Conservation (phyloP, 2,329 filamentous ascomycete species). For the Penicillium sp. region DNA sequence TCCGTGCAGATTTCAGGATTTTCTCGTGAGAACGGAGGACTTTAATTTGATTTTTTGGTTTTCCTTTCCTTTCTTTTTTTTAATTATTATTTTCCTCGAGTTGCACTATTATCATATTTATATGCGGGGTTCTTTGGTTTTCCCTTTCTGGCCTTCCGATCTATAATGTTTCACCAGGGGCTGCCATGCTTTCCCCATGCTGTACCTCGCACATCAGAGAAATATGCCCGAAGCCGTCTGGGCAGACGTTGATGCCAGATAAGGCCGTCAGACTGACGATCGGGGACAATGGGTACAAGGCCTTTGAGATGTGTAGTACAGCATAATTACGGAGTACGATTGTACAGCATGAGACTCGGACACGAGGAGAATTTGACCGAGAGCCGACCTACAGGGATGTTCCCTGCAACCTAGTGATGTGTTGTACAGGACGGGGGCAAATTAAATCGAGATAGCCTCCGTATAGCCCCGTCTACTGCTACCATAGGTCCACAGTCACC, state of each 20-base stretch:
- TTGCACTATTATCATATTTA: not conserved
- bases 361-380: constrained; percentile 6
- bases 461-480: not conserved
- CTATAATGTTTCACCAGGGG: constrained; percentile 9
- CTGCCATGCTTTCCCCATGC: constrained; percentile 5
- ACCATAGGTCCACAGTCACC: not conserved
- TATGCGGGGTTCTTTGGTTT: not conserved
- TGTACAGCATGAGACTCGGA: not conserved
- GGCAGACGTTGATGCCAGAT: constrained; percentile 13
- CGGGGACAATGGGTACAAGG: constrained; percentile 7
- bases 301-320: constrained; percentile 7
- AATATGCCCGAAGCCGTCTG: constrained; percentile 9
- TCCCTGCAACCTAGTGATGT: constrained; percentile 8
- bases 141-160: not conserved
- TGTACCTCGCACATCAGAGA: not conserved
- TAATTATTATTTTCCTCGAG: no score
- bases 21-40: not conserved
- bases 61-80: not conserved
- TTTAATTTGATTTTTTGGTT: not conserved
- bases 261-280: constrained; percentile 4
- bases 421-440: constrained; percentile 7
- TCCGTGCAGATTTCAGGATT: constrained; percentile 14
- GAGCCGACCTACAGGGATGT: constrained; percentile 3
- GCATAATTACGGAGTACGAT: not conserved
- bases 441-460: constrained; percentile 1